Base-by-base conservation (phyloP, 805 yeast species). In the Candida palmyrensis region DNA sequence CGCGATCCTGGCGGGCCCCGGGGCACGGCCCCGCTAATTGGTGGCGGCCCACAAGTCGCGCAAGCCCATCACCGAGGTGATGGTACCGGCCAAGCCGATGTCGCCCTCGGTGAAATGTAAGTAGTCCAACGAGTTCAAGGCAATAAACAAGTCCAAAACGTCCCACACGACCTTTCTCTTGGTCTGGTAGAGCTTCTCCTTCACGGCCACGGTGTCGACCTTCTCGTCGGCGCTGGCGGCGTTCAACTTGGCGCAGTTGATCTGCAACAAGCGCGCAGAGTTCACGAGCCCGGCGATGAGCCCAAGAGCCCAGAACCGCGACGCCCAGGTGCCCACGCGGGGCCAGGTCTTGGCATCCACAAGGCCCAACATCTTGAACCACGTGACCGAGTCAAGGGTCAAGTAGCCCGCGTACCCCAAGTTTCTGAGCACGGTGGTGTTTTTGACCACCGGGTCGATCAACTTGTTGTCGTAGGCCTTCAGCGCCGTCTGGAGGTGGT, bases 1-100 rank as follows among this genome's bases (percentile, higher is more conserved):
- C n/a, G n/a, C n/a, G n/a, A n/a, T n/a, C n/a, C n/a, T n/a, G n/a
- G n/a, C n/a, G n/a, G n/a, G n/a, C n/a, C n/a, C n/a, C n/a, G n/a
- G n/a, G n/a, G n/a, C n/a, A n/a, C n/a, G n/a, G n/a, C n/a, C n/a
- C n/a, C n/a, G n/a, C 8, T 19, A 22, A 16, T 7, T 17, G 29
- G 11, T 19, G 11, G 27, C 11, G 14, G n/a, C n/a, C 95, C 94
- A 80, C 44, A 79, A 51, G 47, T 82, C 88, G 52, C 72, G 75
- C 33, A 87, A 65, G 27, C 95, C 96, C 58, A 87, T 66, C 30
- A 78, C 39, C 25, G 95, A 82, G 20, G 97, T 87, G 38, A 84
- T 61, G 17, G 82, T 71, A 53, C 97, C 97, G 24, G 92, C 87
- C 37, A 79, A 61, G 23, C 95, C 96, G 32, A 87, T 75, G 26